Percentiles rank a stretch among this genome's conserved stretches.
Evolutionary conservation across 73 alveolate species (phyloP).

Genomic region (Symbiodinium natans): DNA sequence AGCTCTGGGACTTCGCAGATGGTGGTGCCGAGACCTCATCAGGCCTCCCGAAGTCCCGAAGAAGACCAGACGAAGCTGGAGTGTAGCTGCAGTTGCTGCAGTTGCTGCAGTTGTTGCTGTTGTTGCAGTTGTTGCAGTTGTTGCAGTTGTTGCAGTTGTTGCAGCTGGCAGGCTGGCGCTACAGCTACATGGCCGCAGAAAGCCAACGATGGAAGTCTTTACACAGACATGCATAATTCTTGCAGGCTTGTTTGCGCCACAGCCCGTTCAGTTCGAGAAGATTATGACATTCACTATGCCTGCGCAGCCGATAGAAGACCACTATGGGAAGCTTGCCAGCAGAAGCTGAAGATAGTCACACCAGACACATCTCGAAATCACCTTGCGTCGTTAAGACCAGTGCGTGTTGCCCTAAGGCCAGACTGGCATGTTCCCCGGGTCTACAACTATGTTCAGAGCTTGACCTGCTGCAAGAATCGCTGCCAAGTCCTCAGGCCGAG

Average conservation of each 20-base stretch:
- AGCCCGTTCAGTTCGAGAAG: slow-evolving; percentile 64
- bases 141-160: neutral
- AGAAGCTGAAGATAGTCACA: neutral
- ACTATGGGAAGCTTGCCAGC: slow-evolving; percentile 52
- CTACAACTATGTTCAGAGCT: slow-evolving; percentile 80
- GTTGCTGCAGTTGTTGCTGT: no score
- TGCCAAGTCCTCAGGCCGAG: slow-evolving; percentile 73
- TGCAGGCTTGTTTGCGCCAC: slow-evolving; percentile 72
- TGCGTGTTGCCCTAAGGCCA: slow-evolving; percentile 20
- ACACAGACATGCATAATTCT: no score
- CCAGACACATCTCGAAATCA: no score
- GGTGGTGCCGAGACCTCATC: slow-evolving; percentile 91
- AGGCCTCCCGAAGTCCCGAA: neutral
- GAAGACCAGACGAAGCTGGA: neutral
- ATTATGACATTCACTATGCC: slow-evolving; percentile 87
- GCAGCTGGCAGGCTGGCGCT: slow-evolving; percentile 53
- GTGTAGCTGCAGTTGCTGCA: no score
- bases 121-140: no score
- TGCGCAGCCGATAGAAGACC: slow-evolving; percentile 65
- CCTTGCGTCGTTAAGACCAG: no score
- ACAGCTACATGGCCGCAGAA: neutral
- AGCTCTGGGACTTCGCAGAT: slow-evolving; percentile 88
- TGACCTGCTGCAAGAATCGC: slow-evolving; percentile 86
- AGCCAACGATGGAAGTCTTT: neutral
- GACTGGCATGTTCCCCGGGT: slow-evolving; percentile 78